A percentile compares a stretch with the other conserved stretches of the same genome.
These are phyloP conservation scores for Penicilliopsis zonata DNA, from an alignment of 495 filamentous ascomycete species.

Conservation along the genomic window DNA sequence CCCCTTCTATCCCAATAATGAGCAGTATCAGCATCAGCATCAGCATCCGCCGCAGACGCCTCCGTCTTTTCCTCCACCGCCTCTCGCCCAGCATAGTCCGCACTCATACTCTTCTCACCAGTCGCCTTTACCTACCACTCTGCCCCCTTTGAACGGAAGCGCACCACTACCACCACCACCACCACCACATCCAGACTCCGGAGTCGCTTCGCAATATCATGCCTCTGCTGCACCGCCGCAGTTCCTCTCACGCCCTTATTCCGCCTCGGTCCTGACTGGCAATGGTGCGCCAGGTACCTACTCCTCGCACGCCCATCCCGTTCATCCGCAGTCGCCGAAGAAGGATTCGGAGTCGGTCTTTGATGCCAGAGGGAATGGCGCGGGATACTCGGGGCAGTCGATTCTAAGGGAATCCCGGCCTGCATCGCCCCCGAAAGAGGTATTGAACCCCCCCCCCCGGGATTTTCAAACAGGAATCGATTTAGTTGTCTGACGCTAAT, in stretches of 20 bases:
- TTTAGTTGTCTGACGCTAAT: too few relatives aligned
- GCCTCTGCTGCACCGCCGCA: conserved; percentile 19
- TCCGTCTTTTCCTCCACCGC: conserved; percentile 40
- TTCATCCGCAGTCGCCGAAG: conserved; percentile 31
- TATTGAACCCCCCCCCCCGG: too few relatives aligned
- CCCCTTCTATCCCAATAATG: conserved; percentile 44
- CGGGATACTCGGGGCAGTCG: conserved; percentile 14
- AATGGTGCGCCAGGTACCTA: conserved; percentile 32
- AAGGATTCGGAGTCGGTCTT: conserved; percentile 28
- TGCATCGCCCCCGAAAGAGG: conserved; percentile 28
- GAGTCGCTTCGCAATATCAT: conserved; percentile 32
- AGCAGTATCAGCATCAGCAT: conserved; percentile 41
- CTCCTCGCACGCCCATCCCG: conserved; percentile 35
- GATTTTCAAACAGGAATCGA: too few relatives aligned
- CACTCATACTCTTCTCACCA: conserved; percentile 42
- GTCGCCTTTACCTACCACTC: conserved; percentile 36
- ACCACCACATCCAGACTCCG: conserved; percentile 30
- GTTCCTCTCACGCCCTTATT: conserved; percentile 31
- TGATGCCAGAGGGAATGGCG: conserved; percentile 18
- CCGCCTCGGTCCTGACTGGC: conserved; percentile 23
- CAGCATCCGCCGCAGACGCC: conserved; percentile 41
- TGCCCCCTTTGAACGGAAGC: conserved; percentile 40
- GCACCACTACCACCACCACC: conserved; percentile 32
- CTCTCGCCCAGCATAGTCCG: conserved; percentile 42
- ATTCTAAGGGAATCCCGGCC: conserved; percentile 19